These are phyloP conservation scores for Flaveria bidentis DNA, from an alignment of 129 eudicot species.

Conservation along the genomic window DNA sequence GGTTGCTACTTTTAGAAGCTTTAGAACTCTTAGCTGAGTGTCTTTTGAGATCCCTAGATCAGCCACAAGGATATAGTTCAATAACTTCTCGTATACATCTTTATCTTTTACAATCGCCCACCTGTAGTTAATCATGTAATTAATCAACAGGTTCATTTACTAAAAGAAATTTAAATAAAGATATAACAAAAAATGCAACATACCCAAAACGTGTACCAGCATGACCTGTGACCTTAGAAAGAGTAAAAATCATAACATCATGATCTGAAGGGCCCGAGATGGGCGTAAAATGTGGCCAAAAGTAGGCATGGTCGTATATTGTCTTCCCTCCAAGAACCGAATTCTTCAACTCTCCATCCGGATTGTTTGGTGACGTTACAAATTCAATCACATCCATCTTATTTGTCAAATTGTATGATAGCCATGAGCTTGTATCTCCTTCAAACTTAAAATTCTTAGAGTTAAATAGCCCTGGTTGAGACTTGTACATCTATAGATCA, in stretches of 20 bases:
- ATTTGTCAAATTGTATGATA: constrained; percentile 27
- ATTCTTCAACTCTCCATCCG: constrained; percentile 50
- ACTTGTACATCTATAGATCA: constrained; percentile 31
- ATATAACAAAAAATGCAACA: neutral
- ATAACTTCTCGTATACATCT: constrained; percentile 48
- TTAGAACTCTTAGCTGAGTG: constrained; percentile 62
- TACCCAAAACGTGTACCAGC: constrained; percentile 76
- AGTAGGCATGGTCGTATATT: constrained; percentile 62
- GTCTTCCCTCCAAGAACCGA: constrained; percentile 47
- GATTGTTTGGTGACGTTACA: constrained; percentile 67
- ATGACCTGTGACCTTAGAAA: constrained; percentile 82
- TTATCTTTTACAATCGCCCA: constrained; percentile 83
- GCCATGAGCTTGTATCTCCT: constrained; percentile 49
- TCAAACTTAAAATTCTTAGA: constrained; percentile 41
- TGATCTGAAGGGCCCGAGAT: constrained; percentile 58
- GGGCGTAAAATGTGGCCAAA: constrained; percentile 73
- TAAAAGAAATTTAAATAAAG: neutral
- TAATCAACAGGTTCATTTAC: neutral
- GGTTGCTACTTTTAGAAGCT: constrained; percentile 60
- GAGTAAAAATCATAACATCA: constrained; percentile 65
- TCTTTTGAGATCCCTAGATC: constrained; percentile 65
- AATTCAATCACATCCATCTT: constrained; percentile 46
- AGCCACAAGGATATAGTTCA: constrained; percentile 27
- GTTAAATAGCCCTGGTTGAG: constrained; percentile 48
- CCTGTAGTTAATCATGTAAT: constrained; percentile 28